Base-by-base conservation (phyloP, 345 rosid genomes). In the Dipteronia sinensis region DNA sequence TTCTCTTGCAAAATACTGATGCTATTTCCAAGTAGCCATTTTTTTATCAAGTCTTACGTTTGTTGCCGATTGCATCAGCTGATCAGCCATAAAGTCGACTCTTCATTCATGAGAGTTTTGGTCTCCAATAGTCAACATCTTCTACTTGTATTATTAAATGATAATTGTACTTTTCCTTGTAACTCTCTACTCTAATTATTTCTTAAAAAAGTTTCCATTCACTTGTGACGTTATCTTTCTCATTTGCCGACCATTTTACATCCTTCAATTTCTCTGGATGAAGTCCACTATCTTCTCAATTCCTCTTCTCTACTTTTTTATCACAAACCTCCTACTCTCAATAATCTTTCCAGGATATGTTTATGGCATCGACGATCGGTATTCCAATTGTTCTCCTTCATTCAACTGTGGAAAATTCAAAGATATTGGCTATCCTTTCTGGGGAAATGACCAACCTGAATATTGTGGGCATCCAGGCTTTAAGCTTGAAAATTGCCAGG, bases 381-480 rank as follows among this genome's bases (percentile, higher is more conserved):
- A 40, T n/a, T 27, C 55, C 34, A 20, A 9, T 1, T 79, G 77
- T 67, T 1, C 29, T 17, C 12, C 51, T n/a, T 2, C 69, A 5
- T 75, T 80, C 46, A 38, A 13, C 42, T 75, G 79, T 55, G 79
- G 79, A 12, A 75, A 19, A 1, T 27, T 75, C 49, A 13, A 11
- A 19, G 20, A 15, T 10, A 59, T 77, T 31, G 12, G 65, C 34
- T 83, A 73, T n/a, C 86, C 86, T 31, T 77, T 76, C 10, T 69
- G 79, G 83, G 38, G 8, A 44, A 59, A 17, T 7, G 34, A 38
- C 3, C 46, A 19, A 12, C 70, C 76, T 6, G 20, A 59, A 13
- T 77, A 73, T 22, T 80, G 86, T 67, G 77, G 83, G 0, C 67
- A 68, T 22, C 77, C 83, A 1, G 56, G 31, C 4, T 77, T 72